A percentile compares a stretch with the other conserved stretches of the same genome.
Conservation (phyloP, 2,329 filamentous ascomycete genomes). For the Alternaria ventricosa region DNA sequence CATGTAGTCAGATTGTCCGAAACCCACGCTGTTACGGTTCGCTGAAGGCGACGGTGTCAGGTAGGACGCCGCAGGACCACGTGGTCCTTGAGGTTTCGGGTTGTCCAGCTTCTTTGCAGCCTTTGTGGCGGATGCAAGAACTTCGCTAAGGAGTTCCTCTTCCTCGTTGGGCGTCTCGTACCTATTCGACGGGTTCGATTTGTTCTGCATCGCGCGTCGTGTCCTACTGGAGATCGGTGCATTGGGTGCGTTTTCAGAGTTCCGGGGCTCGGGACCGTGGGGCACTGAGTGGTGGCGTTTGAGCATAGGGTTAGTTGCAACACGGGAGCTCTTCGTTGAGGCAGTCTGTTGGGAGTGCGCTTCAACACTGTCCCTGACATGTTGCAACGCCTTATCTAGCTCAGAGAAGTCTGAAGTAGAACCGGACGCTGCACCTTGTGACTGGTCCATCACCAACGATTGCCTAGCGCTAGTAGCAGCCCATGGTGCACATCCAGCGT, state of each 20-base stretch:
- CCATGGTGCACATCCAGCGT: constrained; percentile 90
- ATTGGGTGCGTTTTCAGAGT: constrained; percentile 61
- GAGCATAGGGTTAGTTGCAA: constrained; percentile 54
- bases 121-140: constrained; percentile 75
- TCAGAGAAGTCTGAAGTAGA: constrained; percentile 64
- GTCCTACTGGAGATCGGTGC: constrained; percentile 79
- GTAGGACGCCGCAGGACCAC: constrained; percentile 66
- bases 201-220: constrained; percentile 73
- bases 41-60: constrained; percentile 81
- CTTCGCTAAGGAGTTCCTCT: constrained; percentile 93
- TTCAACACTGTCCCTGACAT: constrained; percentile 65
- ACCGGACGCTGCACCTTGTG: constrained; percentile 53
- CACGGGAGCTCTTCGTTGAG: constrained; percentile 42
- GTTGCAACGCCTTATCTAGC: constrained; percentile 66
- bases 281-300: constrained; percentile 59
- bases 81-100: constrained; percentile 55
- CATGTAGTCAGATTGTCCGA: constrained; percentile 68
- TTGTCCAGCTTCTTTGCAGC: constrained; percentile 74
- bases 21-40: constrained; percentile 77
- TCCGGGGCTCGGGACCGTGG: constrained; percentile 57
- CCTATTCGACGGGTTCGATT: constrained; percentile 75
- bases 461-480: constrained; percentile 77
- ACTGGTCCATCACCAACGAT: constrained; percentile 74
- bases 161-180: constrained; percentile 97
- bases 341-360: constrained; percentile 42